Evolutionary conservation across 768 basidiomycete genomes (phyloP), one percentile per base, ranked within the genome.

Genomic region (Mycena albidolilacea): DNA sequence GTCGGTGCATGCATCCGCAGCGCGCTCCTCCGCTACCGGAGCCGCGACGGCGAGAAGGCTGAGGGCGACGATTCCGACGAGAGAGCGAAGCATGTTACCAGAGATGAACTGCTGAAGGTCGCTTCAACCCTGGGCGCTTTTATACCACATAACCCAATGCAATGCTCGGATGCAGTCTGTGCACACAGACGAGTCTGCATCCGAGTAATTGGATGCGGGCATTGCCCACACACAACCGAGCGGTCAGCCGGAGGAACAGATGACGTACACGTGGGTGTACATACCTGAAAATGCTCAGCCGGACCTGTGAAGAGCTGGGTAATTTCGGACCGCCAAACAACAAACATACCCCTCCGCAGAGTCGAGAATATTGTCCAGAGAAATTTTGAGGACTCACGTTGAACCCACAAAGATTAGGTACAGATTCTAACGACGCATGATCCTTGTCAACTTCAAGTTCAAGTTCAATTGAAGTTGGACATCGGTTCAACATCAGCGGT

Each of bases 1-100:
- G 38, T 72, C 71, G 5, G 43, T 63, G 37, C 71, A 72, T 30
- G 71, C 71, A 21, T 67, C 37, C 14, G 61, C 50, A 4, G 70
- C 70, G 48, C 65, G 70, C n/a, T 67, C 44, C 64, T 67, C 63
- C 0, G 57, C 54, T 23, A 68, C 21, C 35, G 66, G 66, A 7
- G 61, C 61, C 19, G 52, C 66, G 15, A 58, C n/a, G 14, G 15
- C 61, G 61, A 68, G 43, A 10, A 72, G 44, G 48, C 39, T 43
- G 52, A 72, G 66, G 43, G 66, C 12, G 6, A 39, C 41, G 30
- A 73, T 15, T 2, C 55, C 39, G 38, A 73, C 3, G 17, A 73
- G 46, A 35, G 72, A 38, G 67, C 62, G 62, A 50, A 69, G 48
- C 71, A 73, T 73, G 58, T 30, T 62, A 17, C 9, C 14, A 38